Conservation (phyloP, 176 grass and related monocot genomes). For the Phyllostachys edulis region DNA sequence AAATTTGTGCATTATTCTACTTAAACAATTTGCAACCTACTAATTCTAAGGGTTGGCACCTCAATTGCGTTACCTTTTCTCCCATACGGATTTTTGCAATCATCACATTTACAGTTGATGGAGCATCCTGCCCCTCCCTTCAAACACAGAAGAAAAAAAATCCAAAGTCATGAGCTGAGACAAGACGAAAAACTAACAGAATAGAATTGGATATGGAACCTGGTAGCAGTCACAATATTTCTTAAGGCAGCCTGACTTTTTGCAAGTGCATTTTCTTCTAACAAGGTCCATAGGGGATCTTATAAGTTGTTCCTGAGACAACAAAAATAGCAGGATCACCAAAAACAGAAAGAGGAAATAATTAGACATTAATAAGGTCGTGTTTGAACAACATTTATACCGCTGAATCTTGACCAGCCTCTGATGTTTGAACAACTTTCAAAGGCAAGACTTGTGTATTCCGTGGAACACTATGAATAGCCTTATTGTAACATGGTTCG, state of each 20-base stretch:
- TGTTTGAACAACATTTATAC: conserved; percentile 43
- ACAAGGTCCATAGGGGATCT: conserved; percentile 46
- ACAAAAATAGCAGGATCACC: not conserved
- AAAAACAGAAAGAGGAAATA: not conserved
- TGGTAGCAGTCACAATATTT: conserved; percentile 70
- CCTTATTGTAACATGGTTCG: conserved; percentile 50
- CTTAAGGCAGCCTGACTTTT: conserved; percentile 64
- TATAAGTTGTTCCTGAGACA: conserved; percentile 39
- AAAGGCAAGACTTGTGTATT: conserved; percentile 32
- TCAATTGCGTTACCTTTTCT: conserved; percentile 51
- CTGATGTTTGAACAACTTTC: conserved; percentile 36
- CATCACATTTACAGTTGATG: conserved; percentile 63
- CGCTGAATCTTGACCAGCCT: conserved; percentile 34
- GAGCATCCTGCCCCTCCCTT: conserved; percentile 62
- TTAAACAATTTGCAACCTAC: not conserved
- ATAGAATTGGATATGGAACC: conserved; percentile 37
- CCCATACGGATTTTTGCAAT: conserved; percentile 57
- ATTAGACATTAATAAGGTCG: not conserved
- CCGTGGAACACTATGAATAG: conserved; percentile 26
- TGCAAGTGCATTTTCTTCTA: conserved; percentile 64
- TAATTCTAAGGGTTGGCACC: not conserved
- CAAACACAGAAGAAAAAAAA: conserved; percentile 18
- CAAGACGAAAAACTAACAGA: not conserved
- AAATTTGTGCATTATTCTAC: conserved; percentile 1
- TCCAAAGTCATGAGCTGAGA: conserved; percentile 15